Percentiles rank a stretch among this genome's conserved stretches.
Conservation (phyloP, 2,329 filamentous ascomycete species). For the Shiraia sp. region DNA sequence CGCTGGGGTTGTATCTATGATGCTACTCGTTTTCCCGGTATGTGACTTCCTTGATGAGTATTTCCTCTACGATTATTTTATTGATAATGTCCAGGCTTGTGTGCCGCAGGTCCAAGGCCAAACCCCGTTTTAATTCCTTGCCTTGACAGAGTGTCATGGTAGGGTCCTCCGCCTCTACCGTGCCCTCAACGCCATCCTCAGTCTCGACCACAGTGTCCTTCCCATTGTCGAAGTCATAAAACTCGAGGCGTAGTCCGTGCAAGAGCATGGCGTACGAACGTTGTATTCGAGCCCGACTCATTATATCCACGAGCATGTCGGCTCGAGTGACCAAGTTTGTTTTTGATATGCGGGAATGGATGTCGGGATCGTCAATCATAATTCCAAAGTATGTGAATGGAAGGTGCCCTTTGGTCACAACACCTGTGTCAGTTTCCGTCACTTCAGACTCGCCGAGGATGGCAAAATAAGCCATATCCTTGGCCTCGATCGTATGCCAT, state of each 20-base stretch:
- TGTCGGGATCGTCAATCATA: conserved; percentile 26
- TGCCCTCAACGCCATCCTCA: neutral
- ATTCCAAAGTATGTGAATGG: conserved; percentile 26
- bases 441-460: conserved; percentile 14
- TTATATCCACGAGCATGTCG: conserved; percentile 23
- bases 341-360: conserved; percentile 8
- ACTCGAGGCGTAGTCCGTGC: conserved; percentile 27
- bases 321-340: conserved; percentile 17
- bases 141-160: neutral
- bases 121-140: neutral
- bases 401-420: neutral
- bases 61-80: neutral
- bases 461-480: conserved; percentile 26
- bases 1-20: too few relatives aligned
- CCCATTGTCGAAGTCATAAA: conserved; percentile 24
- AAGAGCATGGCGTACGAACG: conserved; percentile 27
- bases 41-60: too few relatives aligned
- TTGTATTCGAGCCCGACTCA: conserved; percentile 18
- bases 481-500: conserved; percentile 18
- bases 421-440: neutral
- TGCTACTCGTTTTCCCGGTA: too few relatives aligned
- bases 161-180: neutral
- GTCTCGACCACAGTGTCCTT: neutral
- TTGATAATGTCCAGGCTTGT: neutral
- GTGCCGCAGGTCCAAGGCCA: conserved; percentile 12